phyloP scores from a whole-genome alignment of 2,329 filamentous ascomycete species.

The Ciborinia camelliae region DNA sequence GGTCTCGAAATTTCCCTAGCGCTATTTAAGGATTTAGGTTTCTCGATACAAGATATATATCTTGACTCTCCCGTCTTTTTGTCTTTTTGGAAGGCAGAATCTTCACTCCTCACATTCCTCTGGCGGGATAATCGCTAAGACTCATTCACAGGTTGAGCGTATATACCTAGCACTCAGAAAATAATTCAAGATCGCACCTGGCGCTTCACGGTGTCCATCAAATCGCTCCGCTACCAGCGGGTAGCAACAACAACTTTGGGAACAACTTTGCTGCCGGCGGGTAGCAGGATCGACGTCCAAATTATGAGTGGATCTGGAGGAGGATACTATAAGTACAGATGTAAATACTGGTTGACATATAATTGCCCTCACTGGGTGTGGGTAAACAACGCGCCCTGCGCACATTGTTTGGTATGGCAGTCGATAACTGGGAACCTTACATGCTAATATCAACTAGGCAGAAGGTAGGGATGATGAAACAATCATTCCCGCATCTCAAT shows the following conservation, averaged over 20 bases:
- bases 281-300: conserved; percentile 29
- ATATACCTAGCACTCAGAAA: neutral
- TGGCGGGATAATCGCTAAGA: neutral
- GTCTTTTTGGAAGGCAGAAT: neutral
- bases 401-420: conserved; percentile 48
- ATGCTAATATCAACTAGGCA: conserved; percentile 40
- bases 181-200: neutral
- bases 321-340: conserved; percentile 49
- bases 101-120: neutral
- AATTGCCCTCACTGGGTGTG: conserved; percentile 55
- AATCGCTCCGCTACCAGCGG: conserved; percentile 4
- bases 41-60: neutral
- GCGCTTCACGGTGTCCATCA: neutral
- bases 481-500: neutral
- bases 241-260: neutral
- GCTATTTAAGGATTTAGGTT: neutral
- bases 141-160: neutral
- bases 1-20: neutral
- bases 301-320: conserved; percentile 35
- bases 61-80: too few relatives aligned
- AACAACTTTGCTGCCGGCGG: conserved; percentile 36
- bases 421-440: conserved; percentile 3
- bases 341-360: conserved; percentile 52
- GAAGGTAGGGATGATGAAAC: conserved; percentile 46
- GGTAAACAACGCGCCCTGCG: conserved; percentile 49